These are phyloP conservation scores for Venustampulla echinocandica DNA, from an alignment of 495 filamentous ascomycete genomes.

Conservation along the genomic window DNA sequence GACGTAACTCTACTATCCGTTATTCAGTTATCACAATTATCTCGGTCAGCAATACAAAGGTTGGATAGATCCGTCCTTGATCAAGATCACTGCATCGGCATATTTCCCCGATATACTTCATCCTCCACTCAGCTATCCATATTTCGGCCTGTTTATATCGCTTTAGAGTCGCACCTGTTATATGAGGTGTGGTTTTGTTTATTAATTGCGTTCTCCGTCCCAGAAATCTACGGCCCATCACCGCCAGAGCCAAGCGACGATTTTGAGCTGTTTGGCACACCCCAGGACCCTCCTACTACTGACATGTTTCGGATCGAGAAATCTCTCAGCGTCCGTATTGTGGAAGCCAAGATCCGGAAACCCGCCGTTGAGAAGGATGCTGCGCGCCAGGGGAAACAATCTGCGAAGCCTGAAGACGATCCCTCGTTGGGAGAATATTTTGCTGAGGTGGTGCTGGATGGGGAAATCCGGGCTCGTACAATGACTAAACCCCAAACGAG, in stretches of 20 bases:
- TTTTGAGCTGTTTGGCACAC: slow-evolving; percentile 29
- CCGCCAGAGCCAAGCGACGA: slow-evolving; percentile 22
- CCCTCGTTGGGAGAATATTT: slow-evolving; percentile 56
- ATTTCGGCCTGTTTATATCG: slow-evolving; percentile 70
- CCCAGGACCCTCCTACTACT: slow-evolving; percentile 20
- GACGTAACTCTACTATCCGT: slow-evolving; percentile 69
- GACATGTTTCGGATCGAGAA: slow-evolving; percentile 53
- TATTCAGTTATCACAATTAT: slow-evolving; percentile 84
- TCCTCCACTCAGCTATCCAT: slow-evolving; percentile 55
- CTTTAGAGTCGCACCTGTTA: slow-evolving; percentile 74
- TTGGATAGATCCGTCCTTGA: slow-evolving; percentile 87
- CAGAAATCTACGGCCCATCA: slow-evolving; percentile 70
- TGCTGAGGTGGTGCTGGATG: slow-evolving; percentile 86
- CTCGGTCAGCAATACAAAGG: slow-evolving; percentile 80
- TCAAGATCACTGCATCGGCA: slow-evolving; percentile 88
- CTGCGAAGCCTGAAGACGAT: slow-evolving; percentile 29
- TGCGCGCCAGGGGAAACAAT: slow-evolving; percentile 15
- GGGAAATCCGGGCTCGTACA: slow-evolving; percentile 79
- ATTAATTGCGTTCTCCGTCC: slow-evolving; percentile 83
- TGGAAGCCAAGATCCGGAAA: slow-evolving; percentile 47
- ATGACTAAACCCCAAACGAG: slow-evolving; percentile 71
- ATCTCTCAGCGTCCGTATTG: slow-evolving; percentile 43
- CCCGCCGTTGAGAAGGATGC: slow-evolving; percentile 22
- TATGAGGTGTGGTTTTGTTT: slow-evolving; percentile 98
- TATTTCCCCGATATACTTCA: slow-evolving; percentile 72